A percentile compares a stretch with the other conserved stretches of the same genome.
Conservation (phyloP, 2,329 filamentous ascomycete species). For the Aspergillus ruber region DNA sequence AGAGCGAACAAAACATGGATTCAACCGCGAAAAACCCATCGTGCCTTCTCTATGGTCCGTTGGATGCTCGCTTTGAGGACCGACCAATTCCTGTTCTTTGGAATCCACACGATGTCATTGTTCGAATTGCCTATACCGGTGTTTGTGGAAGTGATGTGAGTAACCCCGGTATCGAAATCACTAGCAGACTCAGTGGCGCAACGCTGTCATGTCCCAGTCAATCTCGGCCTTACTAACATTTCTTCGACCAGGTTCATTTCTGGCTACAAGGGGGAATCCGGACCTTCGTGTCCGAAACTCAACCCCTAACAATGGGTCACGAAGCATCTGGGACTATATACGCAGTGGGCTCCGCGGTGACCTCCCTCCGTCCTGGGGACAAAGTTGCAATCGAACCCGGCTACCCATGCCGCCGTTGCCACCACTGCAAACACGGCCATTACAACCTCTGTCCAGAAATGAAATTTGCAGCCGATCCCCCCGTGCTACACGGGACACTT, state of each 20-base stretch:
- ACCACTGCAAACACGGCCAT: constrained; percentile 29
- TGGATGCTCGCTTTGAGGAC: constrained; percentile 34
- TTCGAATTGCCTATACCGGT: constrained; percentile 40
- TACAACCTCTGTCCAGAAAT: constrained; percentile 39
- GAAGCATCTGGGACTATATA: constrained; percentile 29
- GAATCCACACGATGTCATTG: constrained; percentile 35
- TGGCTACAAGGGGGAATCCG: constrained; percentile 35
- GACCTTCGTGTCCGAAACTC: constrained; percentile 18
- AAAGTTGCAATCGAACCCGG: constrained; percentile 34
- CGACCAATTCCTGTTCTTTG: constrained; percentile 29
- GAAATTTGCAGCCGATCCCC: constrained; percentile 36
- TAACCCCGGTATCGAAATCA: neutral
- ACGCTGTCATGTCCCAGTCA: too few relatives aligned
- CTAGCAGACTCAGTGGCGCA: neutral
- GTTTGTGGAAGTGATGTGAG: constrained; percentile 39
- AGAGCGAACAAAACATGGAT: neutral
- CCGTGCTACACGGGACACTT: constrained; percentile 33
- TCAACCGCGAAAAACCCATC: constrained; percentile 32
- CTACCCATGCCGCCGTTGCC: constrained; percentile 30
- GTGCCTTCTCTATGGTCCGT: constrained; percentile 36
- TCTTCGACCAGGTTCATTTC: constrained; percentile 28
- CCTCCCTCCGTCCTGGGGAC: constrained; percentile 23
- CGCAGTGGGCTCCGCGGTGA: constrained; percentile 22
- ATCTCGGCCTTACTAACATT: too few relatives aligned
- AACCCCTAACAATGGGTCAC: constrained; percentile 29